Conservation (phyloP, 495 filamentous ascomycete genomes). For the Venustampulla echinocandica region DNA sequence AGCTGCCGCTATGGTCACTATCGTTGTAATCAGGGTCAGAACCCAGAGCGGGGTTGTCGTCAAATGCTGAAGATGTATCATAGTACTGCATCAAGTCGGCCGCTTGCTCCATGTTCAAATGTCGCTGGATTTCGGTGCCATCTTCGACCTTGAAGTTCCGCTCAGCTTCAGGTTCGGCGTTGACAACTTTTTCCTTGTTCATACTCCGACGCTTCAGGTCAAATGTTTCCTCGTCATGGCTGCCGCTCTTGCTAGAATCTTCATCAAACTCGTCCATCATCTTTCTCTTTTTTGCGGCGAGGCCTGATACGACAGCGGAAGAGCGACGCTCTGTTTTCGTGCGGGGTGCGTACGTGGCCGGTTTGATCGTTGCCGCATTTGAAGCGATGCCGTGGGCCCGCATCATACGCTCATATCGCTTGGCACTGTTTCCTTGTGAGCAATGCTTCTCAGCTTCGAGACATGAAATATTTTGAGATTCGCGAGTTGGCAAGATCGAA, state of each 20-base stretch:
- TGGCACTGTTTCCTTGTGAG: slow-evolving; percentile 48
- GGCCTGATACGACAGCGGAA: neutral
- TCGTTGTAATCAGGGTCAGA: too few relatives aligned
- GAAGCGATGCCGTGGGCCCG: slow-evolving; percentile 43
- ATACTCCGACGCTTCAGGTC: neutral
- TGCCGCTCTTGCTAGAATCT: too few relatives aligned
- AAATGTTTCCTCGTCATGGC: neutral
- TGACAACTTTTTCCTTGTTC: too few relatives aligned
- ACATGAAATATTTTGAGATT: neutral
- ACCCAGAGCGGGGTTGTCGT: too few relatives aligned
- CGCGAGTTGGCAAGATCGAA: neutral
- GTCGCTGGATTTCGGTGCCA: too few relatives aligned
- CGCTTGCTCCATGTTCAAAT: too few relatives aligned
- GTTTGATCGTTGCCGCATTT: slow-evolving; percentile 19
- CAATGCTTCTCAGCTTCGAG: too few relatives aligned
- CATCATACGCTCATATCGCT: slow-evolving; percentile 56
- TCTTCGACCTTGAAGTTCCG: too few relatives aligned
- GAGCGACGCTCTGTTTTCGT: slow-evolving; percentile 14
- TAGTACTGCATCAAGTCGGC: too few relatives aligned
- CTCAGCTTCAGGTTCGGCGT: too few relatives aligned
- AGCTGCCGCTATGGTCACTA: too few relatives aligned
- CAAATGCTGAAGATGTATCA: too few relatives aligned
- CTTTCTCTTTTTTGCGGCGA: neutral
- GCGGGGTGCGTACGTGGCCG: slow-evolving; percentile 12
- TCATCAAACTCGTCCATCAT: neutral